Evolutionary conservation across 2,329 filamentous ascomycete genomes (phyloP).

Genomic region (Monosporascus sp.): DNA sequence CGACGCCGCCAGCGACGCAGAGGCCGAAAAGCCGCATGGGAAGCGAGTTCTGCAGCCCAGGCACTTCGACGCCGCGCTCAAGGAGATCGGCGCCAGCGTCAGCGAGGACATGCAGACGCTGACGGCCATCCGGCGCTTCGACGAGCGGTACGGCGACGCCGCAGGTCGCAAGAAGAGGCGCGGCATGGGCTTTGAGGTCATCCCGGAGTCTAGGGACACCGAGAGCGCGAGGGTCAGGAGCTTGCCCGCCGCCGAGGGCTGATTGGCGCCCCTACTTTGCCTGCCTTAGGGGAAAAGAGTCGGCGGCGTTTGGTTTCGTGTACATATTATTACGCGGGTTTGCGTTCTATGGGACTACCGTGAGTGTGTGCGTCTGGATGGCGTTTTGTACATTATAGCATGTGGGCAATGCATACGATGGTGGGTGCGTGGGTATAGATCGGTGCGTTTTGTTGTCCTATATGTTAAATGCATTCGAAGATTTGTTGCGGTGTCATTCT

Average conservation of each 20-base stretch:
- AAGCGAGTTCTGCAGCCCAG: slow-evolving; percentile 57
- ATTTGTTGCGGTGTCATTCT: no score
- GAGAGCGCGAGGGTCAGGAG: slow-evolving; percentile 39
- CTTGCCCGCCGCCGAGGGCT: neutral
- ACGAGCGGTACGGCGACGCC: slow-evolving; percentile 87
- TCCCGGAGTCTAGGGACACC: slow-evolving; percentile 31
- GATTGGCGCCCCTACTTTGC: neutral
- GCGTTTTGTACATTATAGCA: no score
- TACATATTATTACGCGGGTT: no score
- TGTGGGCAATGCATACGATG: no score
- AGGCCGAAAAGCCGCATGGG: slow-evolving; percentile 57
- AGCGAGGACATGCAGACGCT: slow-evolving; percentile 89
- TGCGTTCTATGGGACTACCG: no score
- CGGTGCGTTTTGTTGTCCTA: no score
- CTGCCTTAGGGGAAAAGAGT: neutral
- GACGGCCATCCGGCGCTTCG: slow-evolving; percentile 85
- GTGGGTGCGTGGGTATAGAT: no score
- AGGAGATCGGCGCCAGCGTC: slow-evolving; percentile 87
- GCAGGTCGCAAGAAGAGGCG: slow-evolving; percentile 54
- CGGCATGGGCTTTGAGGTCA: slow-evolving; percentile 54
- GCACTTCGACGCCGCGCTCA: slow-evolving; percentile 82
- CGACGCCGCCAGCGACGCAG: slow-evolving; percentile 22
- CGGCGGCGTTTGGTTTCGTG: no score
- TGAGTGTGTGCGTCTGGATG: no score
- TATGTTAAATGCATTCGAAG: no score